phyloP scores from a whole-genome alignment of 2,329 filamentous ascomycete genomes.

The Alternaria infectoria region DNA sequence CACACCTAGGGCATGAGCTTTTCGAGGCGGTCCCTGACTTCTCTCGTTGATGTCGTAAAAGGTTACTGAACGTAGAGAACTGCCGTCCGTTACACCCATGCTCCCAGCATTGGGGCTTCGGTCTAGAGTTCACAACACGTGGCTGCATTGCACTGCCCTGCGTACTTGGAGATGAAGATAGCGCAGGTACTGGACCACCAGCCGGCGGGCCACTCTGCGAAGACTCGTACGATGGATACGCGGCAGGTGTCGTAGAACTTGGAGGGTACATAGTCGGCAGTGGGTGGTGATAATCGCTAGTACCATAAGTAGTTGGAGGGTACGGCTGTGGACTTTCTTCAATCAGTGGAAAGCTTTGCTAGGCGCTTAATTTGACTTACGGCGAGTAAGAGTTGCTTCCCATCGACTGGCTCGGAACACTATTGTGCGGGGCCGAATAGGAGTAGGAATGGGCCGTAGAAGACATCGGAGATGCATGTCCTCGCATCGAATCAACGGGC shows the following conservation, averaged over 20 bases:
- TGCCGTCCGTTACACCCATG: slow-evolving; percentile 95
- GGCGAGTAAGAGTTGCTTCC: slow-evolving; percentile 43
- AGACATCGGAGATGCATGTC: slow-evolving; percentile 35
- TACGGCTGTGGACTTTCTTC: slow-evolving; percentile 38
- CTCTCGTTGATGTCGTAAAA: slow-evolving; percentile 89
- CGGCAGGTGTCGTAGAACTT: slow-evolving; percentile 37
- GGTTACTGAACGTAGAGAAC: slow-evolving; percentile 96
- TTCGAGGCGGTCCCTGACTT: slow-evolving; percentile 92
- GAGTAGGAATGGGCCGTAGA: slow-evolving; percentile 37
- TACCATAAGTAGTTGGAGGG: slow-evolving; percentile 42
- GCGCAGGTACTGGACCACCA: slow-evolving; percentile 25
- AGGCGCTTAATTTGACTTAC: slow-evolving; percentile 25
- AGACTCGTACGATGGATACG: slow-evolving; percentile 43
- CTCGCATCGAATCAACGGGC: slow-evolving; percentile 35
- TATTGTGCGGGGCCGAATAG: slow-evolving; percentile 42
- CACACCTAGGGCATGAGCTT: slow-evolving; percentile 87
- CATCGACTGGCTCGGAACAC: slow-evolving; percentile 35
- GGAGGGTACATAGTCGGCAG: slow-evolving; percentile 48
- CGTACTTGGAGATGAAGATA: slow-evolving; percentile 35
- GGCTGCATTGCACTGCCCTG: slow-evolving; percentile 39
- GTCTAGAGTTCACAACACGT: slow-evolving; percentile 75
- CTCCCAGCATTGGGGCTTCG: slow-evolving; percentile 97
- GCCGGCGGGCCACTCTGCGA: slow-evolving; percentile 28
- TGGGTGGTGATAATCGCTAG: slow-evolving; percentile 42
- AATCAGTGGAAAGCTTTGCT: slow-evolving; percentile 13